Evolutionary conservation across 495 filamentous ascomycete species (phyloP), one percentile per base, ranked within the genome.

Genomic region (Penicillium nucicola): DNA sequence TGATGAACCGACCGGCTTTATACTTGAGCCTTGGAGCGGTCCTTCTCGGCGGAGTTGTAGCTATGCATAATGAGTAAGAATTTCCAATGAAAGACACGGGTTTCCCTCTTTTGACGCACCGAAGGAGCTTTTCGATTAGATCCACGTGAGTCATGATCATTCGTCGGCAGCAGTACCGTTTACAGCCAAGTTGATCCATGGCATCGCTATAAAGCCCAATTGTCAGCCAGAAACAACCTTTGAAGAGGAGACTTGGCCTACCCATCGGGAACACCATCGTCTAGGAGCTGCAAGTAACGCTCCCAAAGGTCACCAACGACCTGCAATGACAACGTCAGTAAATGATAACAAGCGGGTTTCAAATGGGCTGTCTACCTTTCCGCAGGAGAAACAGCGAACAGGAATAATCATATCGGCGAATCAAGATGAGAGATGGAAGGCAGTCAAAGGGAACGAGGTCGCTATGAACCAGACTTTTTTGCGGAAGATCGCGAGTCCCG

Each of bases 111-210:
- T 25, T 11, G 31, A 55, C 79, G 59, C 81, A 97, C 92, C 92
- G 90, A 19, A 98, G 80, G 15, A 98, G 81, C 77, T 98, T 98
- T 79, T 98, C 93, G 55, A 98, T 97, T 45, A 98, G 76, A 66
- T 98, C 93, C 53, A 98, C 95, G 67, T 98, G 93, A n/a, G 93
- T 98, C 90, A 98, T 95, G 60, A 98, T 79, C 93, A 98, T 98
- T 65, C 93, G 84, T 39, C 93, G 87, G 72, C 93, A 98, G 77
- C 93, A 98, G 74, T 97, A 98, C 31, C 93, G 84, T 68, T 89
- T 90, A 74, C 92, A 90, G 25, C 90, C 90, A 8, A 97, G 84
- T 52, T 88, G 76, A 65, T 97, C 91, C 86, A 98, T 92, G 20
- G 92, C 93, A 59, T 95, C 89, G 58, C 90, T 93, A 47, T 39